Base-by-base conservation (phyloP, 2,329 filamentous ascomycete genomes). In the Apiospora koreana region DNA sequence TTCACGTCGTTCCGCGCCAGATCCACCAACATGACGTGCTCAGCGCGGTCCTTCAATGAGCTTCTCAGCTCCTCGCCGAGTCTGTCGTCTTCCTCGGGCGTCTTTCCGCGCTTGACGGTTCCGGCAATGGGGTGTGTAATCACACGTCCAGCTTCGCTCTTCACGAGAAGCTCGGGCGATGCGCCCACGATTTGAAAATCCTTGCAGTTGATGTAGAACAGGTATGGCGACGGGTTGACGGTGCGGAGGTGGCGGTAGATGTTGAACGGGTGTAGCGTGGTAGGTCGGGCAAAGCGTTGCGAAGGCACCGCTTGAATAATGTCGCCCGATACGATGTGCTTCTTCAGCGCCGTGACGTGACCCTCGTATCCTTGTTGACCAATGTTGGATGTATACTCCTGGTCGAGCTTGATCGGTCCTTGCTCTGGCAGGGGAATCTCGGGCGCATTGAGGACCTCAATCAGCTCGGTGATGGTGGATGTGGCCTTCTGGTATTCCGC, bases 301-400 rank as follows among this genome's bases (percentile, higher is more conserved):
- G 94, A 98, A 1, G 96, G 96, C 21, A 99, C 96, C 0, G 94
- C 94, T 81, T 99, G 96, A 83, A 99, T 98, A 79, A 99, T 98
- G 84, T 98, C 94, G 75, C 96, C 96, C 73, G 89, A 88, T 76
- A 90, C 88, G 76, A 99, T 98, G 85, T 98, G 95, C 82, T 94
- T 87, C 85, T 98, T 98, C 71, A 99, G 86, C 65, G 83, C 86
- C 31, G 88, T 91, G 69, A 99, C 96, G 80, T 98, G 95, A n/a
- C 83, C 85, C 83, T 98, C 94, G 83, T 99, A 99, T 46, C 96
- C 96, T 62, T 87, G 86, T 72, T 88, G 92, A 25, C 96, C 96
- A 75, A 98, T 93, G 82, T 99, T 99, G 74, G 95, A 98, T 23
- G 88, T 93, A 81, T 96, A 97, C 77, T 95, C 87, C 76, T 94